phyloP scores from a whole-genome alignment of 1,139 yeast genomes.

The Debaryomyces sp. region DNA sequence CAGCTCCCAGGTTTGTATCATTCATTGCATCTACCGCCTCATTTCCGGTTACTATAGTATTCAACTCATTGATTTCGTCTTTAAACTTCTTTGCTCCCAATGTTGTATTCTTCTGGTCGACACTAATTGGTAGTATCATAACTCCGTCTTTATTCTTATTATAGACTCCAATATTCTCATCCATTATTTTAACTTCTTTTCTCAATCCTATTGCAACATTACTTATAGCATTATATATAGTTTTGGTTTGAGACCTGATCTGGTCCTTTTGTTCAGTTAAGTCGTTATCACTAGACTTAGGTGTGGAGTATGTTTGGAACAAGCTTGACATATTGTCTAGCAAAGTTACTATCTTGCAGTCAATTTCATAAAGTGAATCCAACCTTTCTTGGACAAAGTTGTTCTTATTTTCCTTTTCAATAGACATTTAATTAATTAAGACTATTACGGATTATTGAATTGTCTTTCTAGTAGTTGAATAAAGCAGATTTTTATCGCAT shows the following conservation, averaged over 20 bases:
- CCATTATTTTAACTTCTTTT: slow-evolving; percentile 59
- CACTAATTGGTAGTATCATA: slow-evolving; percentile 60
- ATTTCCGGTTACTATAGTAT: slow-evolving; percentile 20
- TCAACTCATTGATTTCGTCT: slow-evolving; percentile 34
- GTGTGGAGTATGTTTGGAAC: slow-evolving; percentile 40
- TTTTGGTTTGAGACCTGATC: slow-evolving; percentile 32
- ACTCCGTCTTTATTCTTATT: slow-evolving; percentile 47
- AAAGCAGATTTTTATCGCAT: background rate
- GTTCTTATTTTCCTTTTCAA: slow-evolving; percentile 20
- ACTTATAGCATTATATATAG: slow-evolving; percentile 37
- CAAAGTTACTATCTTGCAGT: slow-evolving; percentile 45
- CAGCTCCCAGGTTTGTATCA: slow-evolving; percentile 3
- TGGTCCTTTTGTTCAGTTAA: slow-evolving; percentile 22
- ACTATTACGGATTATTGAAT: background rate
- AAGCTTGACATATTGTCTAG: slow-evolving; percentile 42
- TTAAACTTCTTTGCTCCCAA: slow-evolving; percentile 54
- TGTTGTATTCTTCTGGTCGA: slow-evolving; percentile 63
- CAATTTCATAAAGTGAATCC: slow-evolving; percentile 47
- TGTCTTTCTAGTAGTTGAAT: background rate
- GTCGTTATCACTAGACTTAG: slow-evolving; percentile 18
- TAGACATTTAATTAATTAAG: slow-evolving; percentile 10
- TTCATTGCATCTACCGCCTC: slow-evolving; percentile 13
- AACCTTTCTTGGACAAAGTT: slow-evolving; percentile 48
- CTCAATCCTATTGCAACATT: slow-evolving; percentile 51
- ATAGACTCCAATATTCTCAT: slow-evolving; percentile 56